Conservation (phyloP, 2,329 filamentous ascomycete species). For the Cladophialophora exuberans region DNA sequence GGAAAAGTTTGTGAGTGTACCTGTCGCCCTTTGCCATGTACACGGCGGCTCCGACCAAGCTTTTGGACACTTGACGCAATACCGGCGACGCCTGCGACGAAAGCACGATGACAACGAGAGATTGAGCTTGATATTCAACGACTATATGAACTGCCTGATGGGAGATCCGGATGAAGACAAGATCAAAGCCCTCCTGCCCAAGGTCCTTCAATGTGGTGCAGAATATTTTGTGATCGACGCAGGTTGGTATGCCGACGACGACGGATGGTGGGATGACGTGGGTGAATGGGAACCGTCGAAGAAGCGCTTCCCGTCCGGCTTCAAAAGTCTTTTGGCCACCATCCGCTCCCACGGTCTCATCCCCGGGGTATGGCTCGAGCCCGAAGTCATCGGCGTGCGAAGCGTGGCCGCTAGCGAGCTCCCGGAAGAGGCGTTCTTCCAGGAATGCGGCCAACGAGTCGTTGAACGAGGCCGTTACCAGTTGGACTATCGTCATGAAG, state of each 20-base stretch:
- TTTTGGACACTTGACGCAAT: constrained; percentile 37
- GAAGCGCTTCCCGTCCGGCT: constrained; percentile 39
- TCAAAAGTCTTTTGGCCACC: constrained; percentile 35
- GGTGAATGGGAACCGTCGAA: constrained; percentile 41
- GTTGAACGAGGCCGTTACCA: constrained; percentile 41
- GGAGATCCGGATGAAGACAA: constrained; percentile 42
- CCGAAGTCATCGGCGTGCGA: constrained; percentile 41
- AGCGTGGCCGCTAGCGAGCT: constrained; percentile 35
- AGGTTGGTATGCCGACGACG: constrained; percentile 44
- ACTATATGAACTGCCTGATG: constrained; percentile 48
- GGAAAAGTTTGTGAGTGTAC: constrained; percentile 33
- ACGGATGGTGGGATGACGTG: constrained; percentile 44
- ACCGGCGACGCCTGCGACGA: constrained; percentile 38
- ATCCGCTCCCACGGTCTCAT: constrained; percentile 35
- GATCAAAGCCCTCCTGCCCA: constrained; percentile 38
- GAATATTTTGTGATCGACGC: constrained; percentile 44
- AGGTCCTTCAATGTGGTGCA: constrained; percentile 38
- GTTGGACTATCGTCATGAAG: constrained; percentile 39
- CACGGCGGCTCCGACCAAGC: constrained; percentile 32
- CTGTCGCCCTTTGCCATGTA: constrained; percentile 34
- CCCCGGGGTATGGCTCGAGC: constrained; percentile 43
- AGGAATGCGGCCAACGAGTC: constrained; percentile 37
- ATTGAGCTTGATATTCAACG: constrained; percentile 43
- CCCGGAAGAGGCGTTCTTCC: constrained; percentile 40
- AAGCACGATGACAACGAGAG: constrained; percentile 37